A percentile compares a stretch with the other conserved stretches of the same genome.
phyloP scores from a whole-genome alignment of 2,329 filamentous ascomycete species.

The Penicillium psychrosexuale region DNA sequence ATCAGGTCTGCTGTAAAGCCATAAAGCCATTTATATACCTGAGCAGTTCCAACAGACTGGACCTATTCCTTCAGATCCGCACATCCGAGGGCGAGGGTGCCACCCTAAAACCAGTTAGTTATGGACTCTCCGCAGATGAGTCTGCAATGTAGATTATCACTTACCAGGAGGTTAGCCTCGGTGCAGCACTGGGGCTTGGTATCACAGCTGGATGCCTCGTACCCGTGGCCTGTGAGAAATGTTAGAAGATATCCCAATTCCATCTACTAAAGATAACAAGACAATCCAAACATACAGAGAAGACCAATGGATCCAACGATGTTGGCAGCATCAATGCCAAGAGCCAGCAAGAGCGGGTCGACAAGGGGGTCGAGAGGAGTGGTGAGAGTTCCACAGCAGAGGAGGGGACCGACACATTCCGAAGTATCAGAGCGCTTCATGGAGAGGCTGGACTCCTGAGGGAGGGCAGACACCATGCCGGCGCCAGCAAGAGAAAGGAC shows the following conservation, averaged over 20 bases:
- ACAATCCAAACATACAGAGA: slow-evolving; percentile 20
- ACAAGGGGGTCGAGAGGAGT: slow-evolving; percentile 29
- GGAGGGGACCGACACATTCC: slow-evolving; percentile 20
- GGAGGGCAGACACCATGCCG: slow-evolving; percentile 29
- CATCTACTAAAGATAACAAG: too few relatives aligned
- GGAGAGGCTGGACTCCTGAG: slow-evolving; percentile 10
- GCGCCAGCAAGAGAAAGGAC: slow-evolving; percentile 28
- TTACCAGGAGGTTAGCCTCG: slow-evolving; percentile 30
- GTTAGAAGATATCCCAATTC: not conserved
- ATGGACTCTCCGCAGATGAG: not conserved
- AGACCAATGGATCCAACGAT: slow-evolving; percentile 31
- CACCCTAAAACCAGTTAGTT: slow-evolving; percentile 18
- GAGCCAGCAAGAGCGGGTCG: slow-evolving; percentile 24
- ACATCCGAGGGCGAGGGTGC: slow-evolving; percentile 27
- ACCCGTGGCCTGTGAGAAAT: slow-evolving; percentile 22
- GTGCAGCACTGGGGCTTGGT: slow-evolving; percentile 30
- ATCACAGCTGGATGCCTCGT: slow-evolving; percentile 18
- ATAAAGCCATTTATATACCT: not conserved
- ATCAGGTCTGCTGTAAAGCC: not conserved
- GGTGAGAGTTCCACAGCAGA: slow-evolving; percentile 30
- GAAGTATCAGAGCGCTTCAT: slow-evolving; percentile 14
- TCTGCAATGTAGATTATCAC: not conserved
- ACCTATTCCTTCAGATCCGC: slow-evolving; percentile 9
- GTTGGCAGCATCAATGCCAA: slow-evolving; percentile 23
- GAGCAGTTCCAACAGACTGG: not conserved